Percentiles rank a stretch among this genome's conserved stretches.
These are phyloP conservation scores for Xylaria sp. DNA, from an alignment of 2,329 filamentous ascomycete species.

Conservation along the genomic window DNA sequence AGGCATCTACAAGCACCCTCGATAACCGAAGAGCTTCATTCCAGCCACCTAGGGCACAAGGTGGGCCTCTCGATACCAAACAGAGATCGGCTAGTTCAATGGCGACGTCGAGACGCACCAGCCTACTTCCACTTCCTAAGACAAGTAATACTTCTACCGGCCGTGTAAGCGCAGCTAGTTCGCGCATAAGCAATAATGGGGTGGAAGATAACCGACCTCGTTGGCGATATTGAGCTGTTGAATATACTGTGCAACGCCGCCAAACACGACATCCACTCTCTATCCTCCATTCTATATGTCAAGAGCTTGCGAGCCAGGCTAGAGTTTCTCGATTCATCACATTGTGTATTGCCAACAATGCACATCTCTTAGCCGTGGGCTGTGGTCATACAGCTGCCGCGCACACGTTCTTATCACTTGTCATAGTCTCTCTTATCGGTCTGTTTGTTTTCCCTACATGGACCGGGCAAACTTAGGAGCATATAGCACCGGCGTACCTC, in stretches of 20 bases:
- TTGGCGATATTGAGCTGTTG: conserved; percentile 56
- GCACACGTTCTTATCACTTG: conserved; percentile 15
- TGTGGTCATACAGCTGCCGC: conserved; percentile 20
- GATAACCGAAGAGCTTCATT: conserved; percentile 63
- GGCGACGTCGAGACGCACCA: conserved; percentile 60
- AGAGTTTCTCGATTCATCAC: conserved; percentile 5
- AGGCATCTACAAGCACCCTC: conserved; percentile 57
- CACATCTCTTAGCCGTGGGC: conserved; percentile 6
- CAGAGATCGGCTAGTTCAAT: conserved; percentile 67
- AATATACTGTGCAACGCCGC: conserved; percentile 5
- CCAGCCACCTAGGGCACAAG: conserved; percentile 57
- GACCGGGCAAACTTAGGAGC: conserved; percentile 9
- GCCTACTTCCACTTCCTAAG: conserved; percentile 63
- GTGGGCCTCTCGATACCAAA: conserved; percentile 45
- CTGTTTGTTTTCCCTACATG: conserved; percentile 1
- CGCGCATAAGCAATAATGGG: conserved; percentile 49
- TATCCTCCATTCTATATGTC: conserved; percentile 17
- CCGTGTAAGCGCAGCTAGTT: conserved; percentile 36
- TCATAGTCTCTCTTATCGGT: conserved; percentile 6
- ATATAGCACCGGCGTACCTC: conserved; percentile 34
- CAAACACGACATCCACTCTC: conserved; percentile 1
- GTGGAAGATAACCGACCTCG: conserved; percentile 58
- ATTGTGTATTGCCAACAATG: background rate
- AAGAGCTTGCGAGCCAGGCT: conserved; percentile 12
- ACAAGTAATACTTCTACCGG: conserved; percentile 36